These are phyloP conservation scores for Heimioporus sp. DNA, from an alignment of 768 basidiomycete species.

Conservation along the genomic window DNA sequence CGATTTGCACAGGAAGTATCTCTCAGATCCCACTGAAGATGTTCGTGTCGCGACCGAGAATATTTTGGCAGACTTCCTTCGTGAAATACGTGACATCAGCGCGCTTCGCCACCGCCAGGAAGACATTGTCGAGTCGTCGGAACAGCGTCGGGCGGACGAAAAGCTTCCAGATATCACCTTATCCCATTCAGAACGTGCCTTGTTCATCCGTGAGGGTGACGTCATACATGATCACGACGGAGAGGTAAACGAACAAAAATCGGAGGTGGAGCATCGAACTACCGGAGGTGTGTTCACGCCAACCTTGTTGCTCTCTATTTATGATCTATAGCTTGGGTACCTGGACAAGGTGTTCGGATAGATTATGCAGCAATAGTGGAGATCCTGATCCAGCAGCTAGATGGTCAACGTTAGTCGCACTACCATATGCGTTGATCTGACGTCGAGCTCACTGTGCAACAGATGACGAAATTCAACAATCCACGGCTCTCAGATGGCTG, in stretches of 20 bases:
- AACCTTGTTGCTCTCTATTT: constrained; percentile 3
- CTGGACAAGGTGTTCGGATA: constrained; percentile 90
- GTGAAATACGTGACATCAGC: constrained; percentile 87
- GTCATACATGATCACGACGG: constrained; percentile 35
- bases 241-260: constrained; percentile 42
- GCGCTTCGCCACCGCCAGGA: constrained; percentile 66
- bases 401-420: constrained; percentile 67
- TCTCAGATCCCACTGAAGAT: constrained; percentile 93
- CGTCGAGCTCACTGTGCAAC: background rate
- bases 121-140: constrained; percentile 43
- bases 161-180: constrained; percentile 57
- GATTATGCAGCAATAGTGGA: constrained; percentile 92
- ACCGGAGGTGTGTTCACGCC: constrained; percentile 52
- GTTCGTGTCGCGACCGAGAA: constrained; percentile 90
- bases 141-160: constrained; percentile 46
- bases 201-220: constrained; percentile 53
- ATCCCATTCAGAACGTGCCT: constrained; percentile 54
- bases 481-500: constrained; percentile 91
- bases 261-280: constrained; percentile 52
- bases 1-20: constrained; percentile 67
- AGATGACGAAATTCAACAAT: constrained; percentile 94
- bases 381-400: constrained; percentile 85
- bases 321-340: constrained; percentile 67
- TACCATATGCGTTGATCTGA: constrained; percentile 1
- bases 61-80: constrained; percentile 83